Percentiles rank a stretch among this genome's conserved stretches.
Conservation (phyloP, 352 stramenopile genomes). For the Hyaloperonospora arabidopsidis region DNA sequence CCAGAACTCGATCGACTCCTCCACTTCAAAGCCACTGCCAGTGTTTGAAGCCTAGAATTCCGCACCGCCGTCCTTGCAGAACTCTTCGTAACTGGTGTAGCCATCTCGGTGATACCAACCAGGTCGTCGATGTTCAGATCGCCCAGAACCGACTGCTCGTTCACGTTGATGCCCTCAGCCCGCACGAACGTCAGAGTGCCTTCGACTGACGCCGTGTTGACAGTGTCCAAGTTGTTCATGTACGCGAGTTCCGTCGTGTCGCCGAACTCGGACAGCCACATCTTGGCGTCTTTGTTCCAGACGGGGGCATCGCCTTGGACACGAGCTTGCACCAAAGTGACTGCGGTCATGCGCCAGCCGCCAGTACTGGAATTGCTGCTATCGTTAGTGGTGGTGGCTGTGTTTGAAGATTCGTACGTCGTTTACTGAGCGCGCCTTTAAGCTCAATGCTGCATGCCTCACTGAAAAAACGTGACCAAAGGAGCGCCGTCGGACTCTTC, state of each 20-base stretch:
- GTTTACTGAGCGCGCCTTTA: too few relatives aligned
- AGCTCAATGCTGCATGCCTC: too few relatives aligned
- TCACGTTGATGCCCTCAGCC: conserved; percentile 64
- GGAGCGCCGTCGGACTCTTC: too few relatives aligned
- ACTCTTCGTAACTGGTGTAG: conserved; percentile 52
- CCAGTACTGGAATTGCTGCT: not conserved
- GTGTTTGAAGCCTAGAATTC: conserved; percentile 40
- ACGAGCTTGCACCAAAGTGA: conserved; percentile 37
- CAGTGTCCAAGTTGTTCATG: conserved; percentile 45
- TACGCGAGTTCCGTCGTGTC: conserved; percentile 20
- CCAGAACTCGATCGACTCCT: conserved; percentile 60
- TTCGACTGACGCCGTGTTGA: conserved; percentile 72
- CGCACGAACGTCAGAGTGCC: conserved; percentile 77
- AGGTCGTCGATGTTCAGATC: conserved; percentile 58
- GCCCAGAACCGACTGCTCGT: conserved; percentile 29
- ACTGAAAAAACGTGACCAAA: too few relatives aligned
- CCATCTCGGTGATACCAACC: conserved; percentile 60
- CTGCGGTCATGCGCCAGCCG: conserved; percentile 20
- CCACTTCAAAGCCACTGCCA: conserved; percentile 21
- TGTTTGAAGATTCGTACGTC: too few relatives aligned
- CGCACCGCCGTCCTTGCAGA: conserved; percentile 43
- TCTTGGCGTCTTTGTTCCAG: conserved; percentile 14
- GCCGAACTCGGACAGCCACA: conserved; percentile 24
- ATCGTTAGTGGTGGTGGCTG: too few relatives aligned
- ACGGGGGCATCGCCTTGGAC: conserved; percentile 37